phyloP scores from a whole-genome alignment of 208 protist species.

The Acanthamoeba culbertsoni region DNA sequence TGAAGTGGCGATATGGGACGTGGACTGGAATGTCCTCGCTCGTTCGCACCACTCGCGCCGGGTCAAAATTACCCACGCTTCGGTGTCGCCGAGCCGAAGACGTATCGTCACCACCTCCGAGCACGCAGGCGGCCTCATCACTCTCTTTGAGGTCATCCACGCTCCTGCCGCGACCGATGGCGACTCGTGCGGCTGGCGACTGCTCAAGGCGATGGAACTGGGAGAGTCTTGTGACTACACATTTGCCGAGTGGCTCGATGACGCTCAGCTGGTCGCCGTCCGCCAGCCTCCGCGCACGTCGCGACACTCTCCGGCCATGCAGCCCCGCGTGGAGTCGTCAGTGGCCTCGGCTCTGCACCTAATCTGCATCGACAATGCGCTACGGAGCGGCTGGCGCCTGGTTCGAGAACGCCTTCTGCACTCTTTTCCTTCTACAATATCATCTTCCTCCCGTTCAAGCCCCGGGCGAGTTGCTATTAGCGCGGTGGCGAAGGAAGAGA shows the following conservation, averaged over 20 bases:
- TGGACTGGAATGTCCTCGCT: not conserved
- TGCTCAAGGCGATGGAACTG: not conserved
- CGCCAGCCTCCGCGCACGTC: not conserved
- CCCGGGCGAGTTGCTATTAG: not conserved
- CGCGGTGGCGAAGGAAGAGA: not conserved
- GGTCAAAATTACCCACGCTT: constrained; percentile 11
- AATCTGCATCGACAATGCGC: not conserved
- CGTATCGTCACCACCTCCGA: constrained; percentile 27
- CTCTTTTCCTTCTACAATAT: too few species aligned
- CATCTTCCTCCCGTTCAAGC: too few species aligned
- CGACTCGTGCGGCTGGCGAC: not conserved
- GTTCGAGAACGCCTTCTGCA: not conserved
- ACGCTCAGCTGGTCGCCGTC: not conserved
- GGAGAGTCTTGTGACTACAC: not conserved
- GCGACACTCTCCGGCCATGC: not conserved
- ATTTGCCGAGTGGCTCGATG: not conserved
- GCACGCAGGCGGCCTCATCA: not conserved
- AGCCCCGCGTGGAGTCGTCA: not conserved
- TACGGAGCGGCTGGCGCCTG: not conserved
- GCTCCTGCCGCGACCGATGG: not conserved
- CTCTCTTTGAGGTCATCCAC: constrained; percentile 9
- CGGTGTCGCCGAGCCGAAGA: not conserved
- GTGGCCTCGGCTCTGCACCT: not conserved
- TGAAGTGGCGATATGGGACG: not conserved
- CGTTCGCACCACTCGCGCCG: not conserved